These are phyloP conservation scores for Epichloe coenophiala DNA, from an alignment of 2,329 filamentous ascomycete species.

Conservation along the genomic window DNA sequence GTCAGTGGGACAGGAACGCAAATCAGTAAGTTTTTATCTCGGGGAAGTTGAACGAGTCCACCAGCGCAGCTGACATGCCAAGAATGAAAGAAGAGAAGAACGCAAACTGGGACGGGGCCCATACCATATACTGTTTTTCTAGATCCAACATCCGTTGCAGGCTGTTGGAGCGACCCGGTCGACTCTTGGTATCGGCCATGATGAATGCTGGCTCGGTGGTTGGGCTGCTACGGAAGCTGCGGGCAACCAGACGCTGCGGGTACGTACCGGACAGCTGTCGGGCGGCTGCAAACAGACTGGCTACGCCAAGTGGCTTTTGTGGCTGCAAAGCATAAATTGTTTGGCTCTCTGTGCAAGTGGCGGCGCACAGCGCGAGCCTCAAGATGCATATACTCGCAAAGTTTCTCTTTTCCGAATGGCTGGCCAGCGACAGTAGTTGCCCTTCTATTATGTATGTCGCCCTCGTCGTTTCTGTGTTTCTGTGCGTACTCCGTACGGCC, in stretches of 20 bases:
- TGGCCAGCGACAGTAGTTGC: background rate
- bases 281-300: background rate
- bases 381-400: background rate
- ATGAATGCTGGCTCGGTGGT: background rate
- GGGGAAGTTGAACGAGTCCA: background rate
- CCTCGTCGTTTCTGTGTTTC: too few species aligned
- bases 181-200: slow-evolving; percentile 8
- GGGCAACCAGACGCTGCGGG: background rate
- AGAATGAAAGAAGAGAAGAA: background rate
- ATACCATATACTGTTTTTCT: slow-evolving; percentile 45
- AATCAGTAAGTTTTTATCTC: slow-evolving; percentile 1
- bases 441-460: background rate
- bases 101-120: slow-evolving; percentile 7
- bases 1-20: background rate
- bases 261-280: background rate
- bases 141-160: slow-evolving; percentile 47
- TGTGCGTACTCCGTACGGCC: too few species aligned
- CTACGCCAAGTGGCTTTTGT: background rate
- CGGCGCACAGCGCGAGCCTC: background rate
- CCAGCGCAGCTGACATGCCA: background rate
- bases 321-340: background rate
- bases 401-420: background rate
- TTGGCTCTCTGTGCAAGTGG: background rate
- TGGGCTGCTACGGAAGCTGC: background rate
- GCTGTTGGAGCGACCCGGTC: slow-evolving; percentile 27